Evolutionary conservation across 2,329 filamentous ascomycete genomes (phyloP).

Genomic region (Trichoderma oligosporum): DNA sequence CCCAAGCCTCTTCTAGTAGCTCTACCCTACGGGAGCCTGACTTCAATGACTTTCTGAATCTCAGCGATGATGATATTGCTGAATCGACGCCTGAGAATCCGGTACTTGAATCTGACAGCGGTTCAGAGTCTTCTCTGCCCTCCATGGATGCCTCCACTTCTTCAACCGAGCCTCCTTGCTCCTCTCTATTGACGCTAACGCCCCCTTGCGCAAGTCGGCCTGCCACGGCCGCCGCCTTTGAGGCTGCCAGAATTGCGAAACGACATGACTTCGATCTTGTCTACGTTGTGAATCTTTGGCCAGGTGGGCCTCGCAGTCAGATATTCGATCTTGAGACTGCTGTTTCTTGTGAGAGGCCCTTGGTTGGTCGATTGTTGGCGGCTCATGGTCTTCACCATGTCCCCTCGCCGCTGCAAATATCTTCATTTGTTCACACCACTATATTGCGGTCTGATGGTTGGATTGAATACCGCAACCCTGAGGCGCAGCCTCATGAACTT

Average conservation of each 20-base stretch:
- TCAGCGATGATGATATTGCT: slow-evolving; percentile 57
- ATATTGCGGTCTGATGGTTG: slow-evolving; percentile 49
- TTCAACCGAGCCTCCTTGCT: slow-evolving; percentile 26
- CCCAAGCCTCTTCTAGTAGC: slow-evolving; percentile 29
- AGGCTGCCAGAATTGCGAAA: slow-evolving; percentile 53
- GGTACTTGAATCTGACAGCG: slow-evolving; percentile 9
- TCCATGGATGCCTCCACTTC: slow-evolving; percentile 25
- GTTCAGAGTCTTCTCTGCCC: slow-evolving; percentile 21
- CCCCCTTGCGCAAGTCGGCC: slow-evolving; percentile 44
- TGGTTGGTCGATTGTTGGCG: slow-evolving; percentile 51
- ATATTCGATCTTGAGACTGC: slow-evolving; percentile 17
- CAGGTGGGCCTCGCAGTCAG: slow-evolving; percentile 28
- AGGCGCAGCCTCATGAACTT: slow-evolving; percentile 43
- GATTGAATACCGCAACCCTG: slow-evolving; percentile 49
- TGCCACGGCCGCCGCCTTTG: slow-evolving; percentile 48
- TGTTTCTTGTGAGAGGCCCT: slow-evolving; percentile 23
- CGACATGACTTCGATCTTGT: slow-evolving; percentile 56
- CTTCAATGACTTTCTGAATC: slow-evolving; percentile 50
- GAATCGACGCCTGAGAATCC: slow-evolving; percentile 36
- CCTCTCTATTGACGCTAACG: slow-evolving; percentile 41
- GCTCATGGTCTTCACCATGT: slow-evolving; percentile 52
- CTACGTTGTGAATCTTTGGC: slow-evolving; percentile 58
- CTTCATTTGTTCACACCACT: slow-evolving; percentile 46
- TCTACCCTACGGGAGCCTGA: slow-evolving; percentile 48
- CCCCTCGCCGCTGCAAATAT: slow-evolving; percentile 51